Conservation (phyloP, 2,329 filamentous ascomycete species). For the Fusarium ramigenum region DNA sequence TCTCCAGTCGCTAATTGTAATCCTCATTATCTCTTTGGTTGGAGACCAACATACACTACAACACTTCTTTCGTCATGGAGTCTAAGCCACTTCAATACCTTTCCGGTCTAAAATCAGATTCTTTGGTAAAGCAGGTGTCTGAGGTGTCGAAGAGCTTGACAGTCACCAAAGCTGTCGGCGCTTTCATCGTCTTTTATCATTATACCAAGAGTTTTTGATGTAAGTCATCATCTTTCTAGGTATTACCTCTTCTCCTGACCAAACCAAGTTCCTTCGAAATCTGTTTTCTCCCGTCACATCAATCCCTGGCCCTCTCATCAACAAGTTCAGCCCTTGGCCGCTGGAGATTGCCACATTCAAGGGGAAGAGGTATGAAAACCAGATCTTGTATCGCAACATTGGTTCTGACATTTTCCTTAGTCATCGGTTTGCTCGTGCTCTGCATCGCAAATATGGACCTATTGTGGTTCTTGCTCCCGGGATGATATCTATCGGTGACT, state of each 20-base stretch:
- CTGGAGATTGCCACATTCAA: neutral
- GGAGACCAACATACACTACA: neutral
- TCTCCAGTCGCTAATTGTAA: neutral
- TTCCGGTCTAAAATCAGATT: neutral
- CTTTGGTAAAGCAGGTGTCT: neutral
- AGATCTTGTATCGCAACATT: rapidly evolving
- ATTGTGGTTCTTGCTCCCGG: neutral
- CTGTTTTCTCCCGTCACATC: neutral
- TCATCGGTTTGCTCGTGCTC: neutral
- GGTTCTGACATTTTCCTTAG: neutral
- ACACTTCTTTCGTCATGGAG: neutral
- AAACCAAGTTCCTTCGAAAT: neutral
- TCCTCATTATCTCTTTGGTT: neutral
- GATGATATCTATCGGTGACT: neutral
- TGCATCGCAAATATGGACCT: neutral
- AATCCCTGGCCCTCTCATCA: neutral
- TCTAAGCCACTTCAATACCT: neutral
- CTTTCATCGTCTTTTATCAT: neutral
- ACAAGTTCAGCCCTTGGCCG: neutral
- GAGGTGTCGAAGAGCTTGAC: neutral
- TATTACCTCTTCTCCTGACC: neutral
- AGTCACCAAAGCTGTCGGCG: neutral
- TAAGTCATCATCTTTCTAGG: neutral
- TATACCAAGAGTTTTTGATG: neutral
- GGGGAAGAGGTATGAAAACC: neutral